A percentile compares a stretch with the other conserved stretches of the same genome.
Evolutionary conservation across 2,329 filamentous ascomycete genomes (phyloP).

Genomic region (Xylaria multiplex): DNA sequence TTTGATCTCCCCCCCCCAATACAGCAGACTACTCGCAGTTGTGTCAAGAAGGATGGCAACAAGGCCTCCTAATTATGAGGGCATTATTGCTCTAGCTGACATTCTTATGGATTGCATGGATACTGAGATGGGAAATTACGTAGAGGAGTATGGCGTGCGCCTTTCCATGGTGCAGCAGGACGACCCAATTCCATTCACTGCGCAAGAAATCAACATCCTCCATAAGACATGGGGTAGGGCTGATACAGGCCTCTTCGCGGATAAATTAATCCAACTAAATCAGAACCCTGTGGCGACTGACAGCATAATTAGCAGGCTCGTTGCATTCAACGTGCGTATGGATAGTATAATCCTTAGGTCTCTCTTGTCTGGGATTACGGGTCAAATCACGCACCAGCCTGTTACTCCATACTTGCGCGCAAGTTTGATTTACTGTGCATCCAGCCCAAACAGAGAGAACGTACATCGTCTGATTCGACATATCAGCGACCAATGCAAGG

Average conservation of each 20-base stretch:
- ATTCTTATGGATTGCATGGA: conserved; percentile 57
- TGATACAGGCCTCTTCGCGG: conserved; percentile 64
- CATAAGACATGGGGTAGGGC: conserved; percentile 55
- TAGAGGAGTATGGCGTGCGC: conserved; percentile 56
- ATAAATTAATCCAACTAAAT: conserved; percentile 72
- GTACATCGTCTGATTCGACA: conserved; percentile 56
- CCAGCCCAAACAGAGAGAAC: conserved; percentile 50
- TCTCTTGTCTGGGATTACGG: conserved; percentile 64
- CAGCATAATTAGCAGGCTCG: conserved; percentile 66
- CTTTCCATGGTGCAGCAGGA: conserved; percentile 48
- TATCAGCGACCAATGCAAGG: conserved; percentile 56
- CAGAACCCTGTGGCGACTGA: conserved; percentile 64
- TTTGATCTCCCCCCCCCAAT: conserved; percentile 65
- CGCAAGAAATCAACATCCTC: conserved; percentile 58
- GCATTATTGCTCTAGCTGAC: conserved; percentile 62
- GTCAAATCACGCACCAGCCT: conserved; percentile 58
- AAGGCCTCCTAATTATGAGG: conserved; percentile 64
- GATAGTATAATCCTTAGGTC: conserved; percentile 63
- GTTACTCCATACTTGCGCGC: conserved; percentile 68
- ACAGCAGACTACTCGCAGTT: conserved; percentile 63
- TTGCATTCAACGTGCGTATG: conserved; percentile 62
- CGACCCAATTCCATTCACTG: conserved; percentile 57
- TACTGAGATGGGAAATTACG: conserved; percentile 50
- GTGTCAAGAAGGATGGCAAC: conserved; percentile 60
- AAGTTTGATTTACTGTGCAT: conserved; percentile 63